Conservation (phyloP, 2,329 filamentous ascomycete genomes). For the Cercospora brassicicola region DNA sequence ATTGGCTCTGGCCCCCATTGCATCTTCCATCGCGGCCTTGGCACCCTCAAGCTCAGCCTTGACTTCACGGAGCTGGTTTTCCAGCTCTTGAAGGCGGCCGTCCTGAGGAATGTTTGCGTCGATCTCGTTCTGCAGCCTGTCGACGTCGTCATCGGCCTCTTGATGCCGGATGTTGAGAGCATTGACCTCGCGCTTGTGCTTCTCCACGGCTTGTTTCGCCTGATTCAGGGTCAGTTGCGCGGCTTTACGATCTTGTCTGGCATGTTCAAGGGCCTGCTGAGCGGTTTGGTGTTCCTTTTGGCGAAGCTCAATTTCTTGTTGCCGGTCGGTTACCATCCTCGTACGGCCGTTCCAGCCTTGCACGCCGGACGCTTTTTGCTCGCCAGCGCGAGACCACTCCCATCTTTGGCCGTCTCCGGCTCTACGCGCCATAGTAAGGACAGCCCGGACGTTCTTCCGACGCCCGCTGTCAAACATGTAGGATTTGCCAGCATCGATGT, state of each 20-base stretch:
- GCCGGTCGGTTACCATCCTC: conserved; percentile 54
- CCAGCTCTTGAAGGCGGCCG: conserved; percentile 50
- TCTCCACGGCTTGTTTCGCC: conserved; percentile 51
- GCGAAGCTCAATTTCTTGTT: conserved; percentile 43
- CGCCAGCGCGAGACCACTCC: conserved; percentile 51
- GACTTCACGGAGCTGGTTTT: conserved; percentile 57
- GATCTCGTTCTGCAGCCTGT: conserved; percentile 66
- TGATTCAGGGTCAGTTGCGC: conserved; percentile 53
- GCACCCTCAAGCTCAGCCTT: conserved; percentile 49
- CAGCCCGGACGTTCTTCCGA: conserved; percentile 66
- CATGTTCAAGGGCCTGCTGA: conserved; percentile 52
- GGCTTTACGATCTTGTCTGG: conserved; percentile 53
- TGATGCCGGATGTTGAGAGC: conserved; percentile 60
- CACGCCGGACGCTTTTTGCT: conserved; percentile 55
- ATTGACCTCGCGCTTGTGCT: conserved; percentile 50
- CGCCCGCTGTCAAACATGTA: conserved; percentile 64
- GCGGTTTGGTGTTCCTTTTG: conserved; percentile 41
- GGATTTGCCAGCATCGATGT: conserved; percentile 64
- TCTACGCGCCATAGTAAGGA: conserved; percentile 63
- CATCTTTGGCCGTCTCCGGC: conserved; percentile 61
- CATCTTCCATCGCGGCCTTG: conserved; percentile 52
- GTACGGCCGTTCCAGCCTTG: conserved; percentile 55
- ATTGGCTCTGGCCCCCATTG: conserved; percentile 46
- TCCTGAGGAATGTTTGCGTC: conserved; percentile 62
- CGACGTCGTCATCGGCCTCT: conserved; percentile 61